Conservation (phyloP, 2,329 filamentous ascomycete genomes). For the Mollisia scopiformis region DNA sequence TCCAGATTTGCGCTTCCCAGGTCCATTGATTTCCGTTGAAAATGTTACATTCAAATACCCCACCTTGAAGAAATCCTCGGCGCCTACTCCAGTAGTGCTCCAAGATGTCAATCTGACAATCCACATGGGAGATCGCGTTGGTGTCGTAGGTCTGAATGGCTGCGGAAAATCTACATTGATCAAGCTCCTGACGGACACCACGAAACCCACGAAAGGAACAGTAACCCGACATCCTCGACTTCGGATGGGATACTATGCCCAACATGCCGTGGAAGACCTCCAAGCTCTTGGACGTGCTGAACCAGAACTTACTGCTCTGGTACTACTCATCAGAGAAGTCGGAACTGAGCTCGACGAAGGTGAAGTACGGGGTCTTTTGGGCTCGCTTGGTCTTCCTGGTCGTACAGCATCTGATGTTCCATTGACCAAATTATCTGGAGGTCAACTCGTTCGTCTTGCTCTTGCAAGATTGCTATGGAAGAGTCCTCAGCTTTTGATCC, state of each 20-base stretch:
- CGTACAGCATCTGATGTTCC: slow-evolving; percentile 74
- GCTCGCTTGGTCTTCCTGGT: slow-evolving; percentile 71
- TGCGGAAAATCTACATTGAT: slow-evolving; percentile 81
- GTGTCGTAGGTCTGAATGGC: slow-evolving; percentile 79
- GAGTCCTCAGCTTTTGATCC: slow-evolving; percentile 92
- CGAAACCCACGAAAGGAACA: slow-evolving; percentile 61
- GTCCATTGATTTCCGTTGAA: slow-evolving; percentile 73
- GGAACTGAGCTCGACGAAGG: slow-evolving; percentile 63
- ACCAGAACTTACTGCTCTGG: slow-evolving; percentile 64
- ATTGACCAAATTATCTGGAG: slow-evolving; percentile 74
- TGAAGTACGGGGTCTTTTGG: slow-evolving; percentile 67
- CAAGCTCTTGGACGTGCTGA: slow-evolving; percentile 53
- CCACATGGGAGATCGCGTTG: slow-evolving; percentile 73
- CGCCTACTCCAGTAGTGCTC: slow-evolving; percentile 49
- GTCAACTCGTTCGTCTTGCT: slow-evolving; percentile 80
- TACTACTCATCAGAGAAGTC: slow-evolving; percentile 60
- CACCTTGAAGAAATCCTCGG: slow-evolving; percentile 29
- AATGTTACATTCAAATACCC: slow-evolving; percentile 68
- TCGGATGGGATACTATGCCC: slow-evolving; percentile 76
- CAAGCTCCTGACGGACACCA: slow-evolving; percentile 66
- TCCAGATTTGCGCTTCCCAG: slow-evolving; percentile 73
- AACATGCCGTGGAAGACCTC: slow-evolving; percentile 75
- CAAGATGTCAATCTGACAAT: slow-evolving; percentile 69
- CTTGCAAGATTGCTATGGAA: slow-evolving; percentile 96
- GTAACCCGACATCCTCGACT: slow-evolving; percentile 69